phyloP scores from a whole-genome alignment of 1,139 yeast genomes.

The Nadsonia starkeyi-henricii region DNA sequence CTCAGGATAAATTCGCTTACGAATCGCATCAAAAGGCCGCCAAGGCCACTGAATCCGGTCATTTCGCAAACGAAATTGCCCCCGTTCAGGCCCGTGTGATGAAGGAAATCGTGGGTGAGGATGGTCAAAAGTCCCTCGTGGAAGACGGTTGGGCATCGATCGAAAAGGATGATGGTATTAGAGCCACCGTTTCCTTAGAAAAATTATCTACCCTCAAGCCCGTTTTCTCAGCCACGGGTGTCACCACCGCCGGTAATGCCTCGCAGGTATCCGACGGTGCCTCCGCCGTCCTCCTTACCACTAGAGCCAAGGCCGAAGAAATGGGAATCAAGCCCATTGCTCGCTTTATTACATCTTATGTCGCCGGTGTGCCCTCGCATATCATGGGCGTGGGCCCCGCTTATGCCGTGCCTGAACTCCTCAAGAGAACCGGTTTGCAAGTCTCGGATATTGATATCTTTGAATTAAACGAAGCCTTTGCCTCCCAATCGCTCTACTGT shows the following conservation, averaged over 20 bases:
- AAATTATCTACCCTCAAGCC: constrained; percentile 25
- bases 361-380: constrained; percentile 28
- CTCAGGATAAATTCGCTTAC: constrained; percentile 28
- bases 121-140: constrained; percentile 9
- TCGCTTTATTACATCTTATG: constrained; percentile 28
- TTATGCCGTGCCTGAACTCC: constrained; percentile 26
- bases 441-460: constrained; percentile 26
- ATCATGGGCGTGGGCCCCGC: constrained; percentile 34
- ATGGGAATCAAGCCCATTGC: constrained; percentile 29
- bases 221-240: constrained; percentile 26
- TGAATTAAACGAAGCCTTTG: constrained; percentile 33
- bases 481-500: constrained; percentile 28
- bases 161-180: constrained; percentile 25
- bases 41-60: constrained; percentile 26
- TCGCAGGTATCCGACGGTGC: constrained; percentile 34
- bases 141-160: constrained; percentile 10
- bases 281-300: constrained; percentile 28
- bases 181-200: constrained; percentile 22
- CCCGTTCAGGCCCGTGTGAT: constrained; percentile 23
- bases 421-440: constrained; percentile 19
- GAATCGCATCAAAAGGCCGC: constrained; percentile 28
- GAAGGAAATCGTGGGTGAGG: constrained; percentile 14
- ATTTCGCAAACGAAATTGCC: constrained; percentile 27
- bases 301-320: constrained; percentile 26
- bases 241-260: constrained; percentile 32